A percentile compares a stretch with the other conserved stretches of the same genome.
These are phyloP conservation scores for Ascochyta clinopodiicola DNA, from an alignment of 2,329 filamentous ascomycete genomes.

Conservation along the genomic window DNA sequence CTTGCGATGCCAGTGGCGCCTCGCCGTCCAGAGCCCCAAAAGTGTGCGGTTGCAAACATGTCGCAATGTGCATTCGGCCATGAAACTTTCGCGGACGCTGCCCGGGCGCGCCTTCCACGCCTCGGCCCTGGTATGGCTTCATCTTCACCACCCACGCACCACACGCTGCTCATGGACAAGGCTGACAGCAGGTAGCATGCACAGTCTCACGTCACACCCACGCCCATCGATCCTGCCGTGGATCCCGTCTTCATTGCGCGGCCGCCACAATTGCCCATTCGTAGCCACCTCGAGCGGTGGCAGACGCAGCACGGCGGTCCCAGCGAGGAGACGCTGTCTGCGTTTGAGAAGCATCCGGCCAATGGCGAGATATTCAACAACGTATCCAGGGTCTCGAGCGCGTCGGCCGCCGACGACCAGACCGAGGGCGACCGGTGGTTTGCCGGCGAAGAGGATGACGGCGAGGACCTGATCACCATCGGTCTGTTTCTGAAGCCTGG, in stretches of 20 bases:
- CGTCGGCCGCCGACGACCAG: constrained; percentile 34
- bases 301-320: constrained; percentile 50
- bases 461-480: constrained; percentile 43
- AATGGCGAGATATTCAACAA: constrained; percentile 33
- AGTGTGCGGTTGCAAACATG: not conserved
- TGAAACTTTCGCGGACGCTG: constrained; percentile 12
- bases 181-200: constrained; percentile 25
- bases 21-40: constrained; percentile 12
- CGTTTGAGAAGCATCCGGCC: constrained; percentile 41
- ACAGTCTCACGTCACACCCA: constrained; percentile 15
- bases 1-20: constrained; percentile 35
- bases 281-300: constrained; percentile 50
- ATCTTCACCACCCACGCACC: not conserved
- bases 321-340: constrained; percentile 35
- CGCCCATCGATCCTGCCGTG: constrained; percentile 8
- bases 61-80: not conserved
- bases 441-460: constrained; percentile 33
- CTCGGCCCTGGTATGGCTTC: constrained; percentile 24
- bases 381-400: constrained; percentile 29
- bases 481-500: constrained; percentile 51
- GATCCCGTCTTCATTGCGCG: constrained; percentile 22
- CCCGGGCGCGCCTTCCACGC: constrained; percentile 33
- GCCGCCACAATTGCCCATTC: constrained; percentile 28
- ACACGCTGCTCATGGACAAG: not conserved
- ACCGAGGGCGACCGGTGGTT: constrained; percentile 27